These are phyloP conservation scores for Tothia fuscella DNA, from an alignment of 2,329 filamentous ascomycete genomes.

Conservation along the genomic window DNA sequence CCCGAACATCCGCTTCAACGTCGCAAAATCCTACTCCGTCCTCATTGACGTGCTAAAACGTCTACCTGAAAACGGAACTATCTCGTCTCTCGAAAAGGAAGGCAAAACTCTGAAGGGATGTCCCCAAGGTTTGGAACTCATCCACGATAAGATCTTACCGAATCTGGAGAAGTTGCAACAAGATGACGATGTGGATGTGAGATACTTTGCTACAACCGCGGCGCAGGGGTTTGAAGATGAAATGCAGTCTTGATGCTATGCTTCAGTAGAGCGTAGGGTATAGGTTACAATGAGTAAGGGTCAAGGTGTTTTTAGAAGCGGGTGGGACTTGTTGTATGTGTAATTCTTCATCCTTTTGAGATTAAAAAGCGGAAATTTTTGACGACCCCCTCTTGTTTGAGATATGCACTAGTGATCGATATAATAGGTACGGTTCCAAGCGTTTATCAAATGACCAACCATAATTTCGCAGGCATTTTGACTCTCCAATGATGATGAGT, in stretches of 20 bases:
- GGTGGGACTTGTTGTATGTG: too few species aligned
- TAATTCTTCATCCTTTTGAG: too few species aligned
- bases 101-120: conserved; percentile 44
- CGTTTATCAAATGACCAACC: too few species aligned
- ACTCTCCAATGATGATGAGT: too few species aligned
- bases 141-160: conserved; percentile 75
- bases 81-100: conserved; percentile 74
- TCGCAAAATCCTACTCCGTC: conserved; percentile 91
- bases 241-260: conserved; percentile 4
- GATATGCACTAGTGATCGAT: too few species aligned
- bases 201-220: conserved; percentile 92
- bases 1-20: conserved; percentile 98
- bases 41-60: conserved; percentile 86
- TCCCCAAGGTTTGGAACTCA: conserved; percentile 66
- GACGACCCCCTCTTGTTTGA: too few species aligned
- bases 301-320: too few species aligned
- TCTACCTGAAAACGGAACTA: conserved; percentile 76
- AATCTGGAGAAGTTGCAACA: conserved; percentile 91
- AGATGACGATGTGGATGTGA: conserved; percentile 94
- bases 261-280: too few species aligned
- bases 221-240: conserved; percentile 32
- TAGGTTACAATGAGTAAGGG: too few species aligned
- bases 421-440: too few species aligned
- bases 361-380: too few species aligned
- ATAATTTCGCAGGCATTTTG: too few species aligned